A percentile compares a stretch with the other conserved stretches of the same genome.
These are phyloP conservation scores for Clonostachys chloroleuca DNA, from an alignment of 2,329 filamentous ascomycete genomes.

Conservation along the genomic window DNA sequence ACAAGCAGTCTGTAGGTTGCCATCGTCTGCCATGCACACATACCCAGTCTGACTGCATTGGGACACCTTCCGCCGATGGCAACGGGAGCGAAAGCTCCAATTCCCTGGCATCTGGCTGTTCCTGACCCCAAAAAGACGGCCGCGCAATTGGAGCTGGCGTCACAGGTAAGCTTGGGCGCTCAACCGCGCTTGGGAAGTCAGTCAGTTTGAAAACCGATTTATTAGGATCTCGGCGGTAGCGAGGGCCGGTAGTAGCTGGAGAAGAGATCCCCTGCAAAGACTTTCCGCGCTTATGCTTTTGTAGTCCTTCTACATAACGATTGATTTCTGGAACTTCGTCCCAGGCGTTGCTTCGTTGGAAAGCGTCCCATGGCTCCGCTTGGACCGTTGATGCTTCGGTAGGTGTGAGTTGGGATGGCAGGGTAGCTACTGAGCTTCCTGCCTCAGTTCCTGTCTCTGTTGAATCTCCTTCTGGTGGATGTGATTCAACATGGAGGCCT, in stretches of 20 bases:
- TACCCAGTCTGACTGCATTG: constrained; percentile 90
- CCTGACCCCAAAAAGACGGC: constrained; percentile 60
- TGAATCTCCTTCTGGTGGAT: constrained; percentile 1
- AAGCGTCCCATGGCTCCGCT: constrained; percentile 61
- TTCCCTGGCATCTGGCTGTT: constrained; percentile 11
- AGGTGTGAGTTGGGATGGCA: constrained; percentile 30
- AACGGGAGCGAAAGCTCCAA: constrained; percentile 56
- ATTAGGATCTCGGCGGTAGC: constrained; percentile 4
- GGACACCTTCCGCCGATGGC: constrained; percentile 77
- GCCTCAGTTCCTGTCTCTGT: constrained; percentile 23
- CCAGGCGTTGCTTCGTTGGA: constrained; percentile 83
- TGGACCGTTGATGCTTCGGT: constrained; percentile 38
- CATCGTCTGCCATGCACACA: constrained; percentile 58
- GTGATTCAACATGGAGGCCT: background rate
- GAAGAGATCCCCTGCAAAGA: constrained; percentile 14
- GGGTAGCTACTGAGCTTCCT: constrained; percentile 5
- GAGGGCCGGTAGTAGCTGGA: constrained; percentile 5
- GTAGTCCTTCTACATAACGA: constrained; percentile 75
- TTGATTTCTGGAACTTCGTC: constrained; percentile 87
- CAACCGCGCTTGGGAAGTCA: constrained; percentile 78
- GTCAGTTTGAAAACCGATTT: constrained; percentile 62
- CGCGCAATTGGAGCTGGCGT: constrained; percentile 79
- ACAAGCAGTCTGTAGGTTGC: constrained; percentile 46
- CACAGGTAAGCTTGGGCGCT: constrained; percentile 84
- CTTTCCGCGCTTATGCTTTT: constrained; percentile 45